These are phyloP conservation scores for Gypsophila paniculata DNA, from an alignment of 179 eudicot species.

Conservation along the genomic window DNA sequence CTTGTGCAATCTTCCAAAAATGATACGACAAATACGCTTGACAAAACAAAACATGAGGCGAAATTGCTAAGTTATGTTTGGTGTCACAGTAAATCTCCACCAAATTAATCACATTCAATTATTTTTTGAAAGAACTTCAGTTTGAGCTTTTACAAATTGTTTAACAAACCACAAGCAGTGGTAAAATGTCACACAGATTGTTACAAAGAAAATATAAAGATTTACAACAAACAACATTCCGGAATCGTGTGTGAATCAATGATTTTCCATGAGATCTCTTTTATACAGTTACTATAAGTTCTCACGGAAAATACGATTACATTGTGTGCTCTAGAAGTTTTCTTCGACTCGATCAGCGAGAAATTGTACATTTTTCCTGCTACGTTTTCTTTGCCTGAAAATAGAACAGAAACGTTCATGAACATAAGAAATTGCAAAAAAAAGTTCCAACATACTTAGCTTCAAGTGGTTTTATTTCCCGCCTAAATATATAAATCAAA, in stretches of 20 bases:
- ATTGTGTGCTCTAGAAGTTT: neutral
- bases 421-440: neutral
- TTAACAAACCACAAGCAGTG: slow-evolving; percentile 25
- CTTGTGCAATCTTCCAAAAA: too few relatives aligned
- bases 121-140: neutral
- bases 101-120: neutral
- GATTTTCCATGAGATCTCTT: slow-evolving; percentile 17
- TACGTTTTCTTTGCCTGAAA: slow-evolving; percentile 36
- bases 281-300: slow-evolving; percentile 14
- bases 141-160: slow-evolving; percentile 14
- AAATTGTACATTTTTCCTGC: neutral
- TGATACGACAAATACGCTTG: too few relatives aligned
- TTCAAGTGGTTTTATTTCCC: neutral
- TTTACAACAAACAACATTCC: slow-evolving; percentile 32
- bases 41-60: too few relatives aligned
- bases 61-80: too few relatives aligned
- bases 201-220: slow-evolving; percentile 22
- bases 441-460: neutral
- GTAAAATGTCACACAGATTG: neutral
- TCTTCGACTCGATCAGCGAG: slow-evolving; percentile 3
- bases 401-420: slow-evolving; percentile 5
- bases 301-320: neutral
- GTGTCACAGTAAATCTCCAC: too few relatives aligned
- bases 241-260: slow-evolving; percentile 7
- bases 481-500: neutral